Base-by-base conservation (phyloP, 805 yeast species). In the Lipomyces anomalus region DNA sequence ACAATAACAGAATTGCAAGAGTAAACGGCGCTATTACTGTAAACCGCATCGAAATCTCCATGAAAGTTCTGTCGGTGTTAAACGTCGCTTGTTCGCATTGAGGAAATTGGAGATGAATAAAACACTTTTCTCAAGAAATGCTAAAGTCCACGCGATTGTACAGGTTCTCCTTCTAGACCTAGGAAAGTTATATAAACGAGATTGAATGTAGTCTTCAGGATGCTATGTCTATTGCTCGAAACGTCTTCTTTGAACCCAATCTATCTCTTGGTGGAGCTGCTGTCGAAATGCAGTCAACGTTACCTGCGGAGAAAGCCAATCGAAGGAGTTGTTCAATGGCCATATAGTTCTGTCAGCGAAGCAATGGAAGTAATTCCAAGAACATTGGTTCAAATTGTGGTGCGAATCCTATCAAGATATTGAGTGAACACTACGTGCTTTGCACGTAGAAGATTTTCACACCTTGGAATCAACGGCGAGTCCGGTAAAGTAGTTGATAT, bases 251-350 rank as follows among this genome's bases (percentile, higher is more conserved):
- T 57, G 95, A 90, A 65, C 98, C 99, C 42, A 79, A 89, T 34
- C 75, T 92, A 62, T 76, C 95, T 1, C 99, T 98, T 40, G 99
- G 99, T 60, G 99, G 98, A 50, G 98, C 98, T 59, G 98, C 99
- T 43, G 90, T 97, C 23, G 98, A 92, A 70, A 92, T 92, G 97
- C 97, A 2, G 88, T 92, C 33, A 75, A 90, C 48, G 97, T 92
- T 24, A 55, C 74, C 92, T 49, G 76, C 95, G 16, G 96, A 89
- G 64, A 82, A 79, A 69, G 96, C 97, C 40, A 90, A 78, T 92
- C 56, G 96, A 88, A 65, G 98, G 97, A 51, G 83, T 90, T 47
- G 89, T 84, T 48, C 98, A 92, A 69, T 90, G 95, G 95, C 99
- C 99, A 40, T 92, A 92, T 68, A 92, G 86, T 68, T 97, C 97